Base-by-base conservation (phyloP, 805 yeast genomes). In the Sungouiella thailandica region DNA sequence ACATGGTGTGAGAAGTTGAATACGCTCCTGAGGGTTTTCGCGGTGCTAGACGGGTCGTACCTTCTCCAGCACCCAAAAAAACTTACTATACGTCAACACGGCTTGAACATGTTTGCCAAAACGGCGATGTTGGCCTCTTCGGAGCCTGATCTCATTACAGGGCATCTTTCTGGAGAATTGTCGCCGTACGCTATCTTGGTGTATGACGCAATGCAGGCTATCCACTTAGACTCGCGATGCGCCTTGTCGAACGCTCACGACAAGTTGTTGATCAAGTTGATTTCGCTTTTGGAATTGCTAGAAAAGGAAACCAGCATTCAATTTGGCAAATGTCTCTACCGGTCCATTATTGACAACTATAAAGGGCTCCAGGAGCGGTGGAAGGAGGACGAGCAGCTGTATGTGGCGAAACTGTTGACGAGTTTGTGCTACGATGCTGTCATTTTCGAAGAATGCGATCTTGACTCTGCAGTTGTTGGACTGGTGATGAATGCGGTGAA, bases 41-140 rank as follows among this genome's bases (percentile, higher is more conserved):
- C 64, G 4, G 63, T 59, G 32, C 39, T 64, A 30, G 72, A 65
- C 45, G 40, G 62, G 24, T 45, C 53, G 13, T 65, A 65, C 34
- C 49, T 65, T 10, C 42, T 51, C 24, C 58, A 46, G 22, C 68
- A 62, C 34, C 57, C 62, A 3, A 37, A 40, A n/a, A 55, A 53
- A 31, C 36, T 40, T 17, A 46, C 52, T 30, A 58, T 64, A 7
- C 22, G 46, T 22, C 49, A 53, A 30, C 40, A 37, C 28, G 67
- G 68, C 1, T 25, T 46, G 7, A 36, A 29, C 9, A 37, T 52
- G n/a, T 51, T 54, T 26, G 36, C 49, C 3, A 43, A 50, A 9
- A 42, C 34, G 23, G 16, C 44, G 3, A 31, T 51, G 8, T 36
- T 29, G 10, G 20, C 11, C 6, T 7, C 5, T 4, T 15, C 20